Evolutionary conservation across 352 stramenopile genomes (phyloP), one percentile per base, ranked within the genome.

Genomic region (Phytopythium kandeliae): DNA sequence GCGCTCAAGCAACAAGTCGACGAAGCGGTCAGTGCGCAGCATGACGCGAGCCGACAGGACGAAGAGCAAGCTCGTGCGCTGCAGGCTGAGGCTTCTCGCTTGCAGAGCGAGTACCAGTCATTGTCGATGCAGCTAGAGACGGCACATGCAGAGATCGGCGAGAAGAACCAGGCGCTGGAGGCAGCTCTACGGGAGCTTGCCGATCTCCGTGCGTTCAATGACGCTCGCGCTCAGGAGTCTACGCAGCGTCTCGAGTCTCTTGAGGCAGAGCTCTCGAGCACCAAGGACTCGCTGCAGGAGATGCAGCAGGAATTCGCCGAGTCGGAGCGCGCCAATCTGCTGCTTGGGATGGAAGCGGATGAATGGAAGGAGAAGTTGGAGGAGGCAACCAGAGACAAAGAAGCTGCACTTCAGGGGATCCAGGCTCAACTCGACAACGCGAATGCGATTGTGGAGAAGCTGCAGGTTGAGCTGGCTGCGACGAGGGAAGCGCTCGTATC

Each of bases 301-400:
- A 53, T 62, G 21, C 66, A 75, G 40, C 47, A 69, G 30, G 62
- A 78, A 19, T 51, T 74, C 46, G 52, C 57, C 25, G 49, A 73
- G 56, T 63, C 60, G 36, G 60, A 71, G 58, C 55, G 38, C 33
- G 36, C 40, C 25, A 78, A 63, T 13, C 33, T 53, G 11, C 21
- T 33, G 22, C 47, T 53, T 12, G 33, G 47, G 9, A 43, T 44
- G 12, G 47, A 53, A 33, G 31, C 24, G 22, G 47, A 53, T 10
- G 34, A 44, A 25, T 45, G 33, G 47, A 53, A 43, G 33, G 47
- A 53, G 22, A 35, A 33, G 16, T 44, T 36, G 22, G 47, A 53
- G 34, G 17, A 15, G 11, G 21, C 24, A 15, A 6, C 6, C 22
- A 53, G 24, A 12, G 47, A 53, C 16, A 44, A 43, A 11, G 33